Conservation (phyloP, 352 stramenopile genomes). For the Plasmopara muralis region DNA sequence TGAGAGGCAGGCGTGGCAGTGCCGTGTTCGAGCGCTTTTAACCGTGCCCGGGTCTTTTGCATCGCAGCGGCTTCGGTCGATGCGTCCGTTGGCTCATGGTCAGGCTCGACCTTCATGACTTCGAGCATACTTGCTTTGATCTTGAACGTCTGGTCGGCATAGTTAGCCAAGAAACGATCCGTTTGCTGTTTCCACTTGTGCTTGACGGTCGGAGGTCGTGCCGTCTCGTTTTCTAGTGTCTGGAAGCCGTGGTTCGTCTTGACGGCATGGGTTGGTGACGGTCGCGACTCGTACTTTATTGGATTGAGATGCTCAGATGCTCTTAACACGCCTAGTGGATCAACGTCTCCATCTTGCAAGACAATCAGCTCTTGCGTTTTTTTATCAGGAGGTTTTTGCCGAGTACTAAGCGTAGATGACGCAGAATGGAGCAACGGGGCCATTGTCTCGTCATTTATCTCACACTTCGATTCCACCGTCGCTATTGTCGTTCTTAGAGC, state of each 20-base stretch:
- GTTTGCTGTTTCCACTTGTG: constrained; percentile 62
- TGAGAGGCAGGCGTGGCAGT: not conserved
- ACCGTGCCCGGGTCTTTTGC: constrained; percentile 56
- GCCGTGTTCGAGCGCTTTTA: constrained; percentile 53
- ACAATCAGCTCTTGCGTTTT: constrained; percentile 39
- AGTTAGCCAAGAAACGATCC: constrained; percentile 57
- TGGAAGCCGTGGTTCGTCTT: not conserved
- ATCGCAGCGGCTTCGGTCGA: constrained; percentile 37
- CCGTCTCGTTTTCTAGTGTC: not conserved
- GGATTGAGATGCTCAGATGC: constrained; percentile 2
- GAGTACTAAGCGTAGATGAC: too few relatives aligned
- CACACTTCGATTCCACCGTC: not conserved
- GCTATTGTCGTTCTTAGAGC: constrained; percentile 13
- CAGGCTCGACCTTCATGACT: constrained; percentile 52
- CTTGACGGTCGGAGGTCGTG: constrained; percentile 34
- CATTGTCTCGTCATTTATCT: not conserved
- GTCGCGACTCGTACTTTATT: not conserved
- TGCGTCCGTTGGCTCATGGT: constrained; percentile 34
- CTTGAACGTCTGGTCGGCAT: constrained; percentile 56
- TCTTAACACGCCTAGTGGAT: constrained; percentile 53
- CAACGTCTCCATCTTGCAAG: constrained; percentile 59
- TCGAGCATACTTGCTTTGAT: constrained; percentile 81
- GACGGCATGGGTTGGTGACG: constrained; percentile 6
- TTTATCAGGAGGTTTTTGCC: not conserved
- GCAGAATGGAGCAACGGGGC: not conserved